Conservation (phyloP, 1,139 yeast genomes). For the Martiniozyma asiatica region DNA sequence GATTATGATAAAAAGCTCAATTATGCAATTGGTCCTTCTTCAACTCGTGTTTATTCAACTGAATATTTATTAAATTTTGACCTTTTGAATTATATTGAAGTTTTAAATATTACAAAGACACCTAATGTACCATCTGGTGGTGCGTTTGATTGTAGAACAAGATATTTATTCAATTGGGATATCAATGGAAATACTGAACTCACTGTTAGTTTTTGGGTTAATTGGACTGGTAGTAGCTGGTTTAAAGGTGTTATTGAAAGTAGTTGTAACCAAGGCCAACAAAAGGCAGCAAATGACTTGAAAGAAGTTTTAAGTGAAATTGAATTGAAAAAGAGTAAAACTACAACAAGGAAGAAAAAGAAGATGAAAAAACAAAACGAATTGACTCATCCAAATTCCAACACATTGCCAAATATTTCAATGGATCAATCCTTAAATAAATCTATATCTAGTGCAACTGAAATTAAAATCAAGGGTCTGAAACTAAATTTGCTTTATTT, state of each 20-base stretch:
- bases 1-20: constrained; percentile 37
- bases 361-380: too few relatives aligned
- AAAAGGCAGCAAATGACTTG: constrained; percentile 21
- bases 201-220: constrained; percentile 31
- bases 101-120: constrained; percentile 29
- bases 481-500: too few relatives aligned
- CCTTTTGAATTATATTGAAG: constrained; percentile 19
- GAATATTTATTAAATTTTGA: constrained; percentile 34
- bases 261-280: constrained; percentile 37
- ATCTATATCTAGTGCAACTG: too few relatives aligned
- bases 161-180: constrained; percentile 39
- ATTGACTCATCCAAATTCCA: too few relatives aligned
- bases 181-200: constrained; percentile 30
- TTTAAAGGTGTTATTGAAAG: constrained; percentile 42
- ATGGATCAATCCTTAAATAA: too few relatives aligned
- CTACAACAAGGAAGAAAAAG: too few relatives aligned
- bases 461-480: too few relatives aligned
- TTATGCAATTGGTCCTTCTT: constrained; percentile 46
- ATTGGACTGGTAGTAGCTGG: constrained; percentile 51
- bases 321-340: too few relatives aligned
- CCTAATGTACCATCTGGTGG: constrained; percentile 55
- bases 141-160: constrained; percentile 38
- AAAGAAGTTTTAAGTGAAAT: constrained; percentile 5
- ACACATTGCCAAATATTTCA: too few relatives aligned
- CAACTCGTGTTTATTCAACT: constrained; percentile 38